phyloP scores from a whole-genome alignment of 2,329 filamentous ascomycete species.

The Trichoderma aggressivum region DNA sequence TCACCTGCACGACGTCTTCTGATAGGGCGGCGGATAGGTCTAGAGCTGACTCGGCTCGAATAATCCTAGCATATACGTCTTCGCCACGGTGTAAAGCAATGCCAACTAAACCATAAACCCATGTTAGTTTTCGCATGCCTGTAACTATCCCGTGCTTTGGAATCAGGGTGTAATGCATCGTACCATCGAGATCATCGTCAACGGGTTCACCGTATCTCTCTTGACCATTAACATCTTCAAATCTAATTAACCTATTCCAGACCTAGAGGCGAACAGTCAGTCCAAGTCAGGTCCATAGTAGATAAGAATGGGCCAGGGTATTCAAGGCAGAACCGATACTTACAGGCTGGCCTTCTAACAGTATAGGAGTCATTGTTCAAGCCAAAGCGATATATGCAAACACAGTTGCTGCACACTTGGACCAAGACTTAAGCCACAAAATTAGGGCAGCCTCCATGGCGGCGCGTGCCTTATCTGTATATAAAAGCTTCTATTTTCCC shows the following conservation, averaged over 20 bases:
- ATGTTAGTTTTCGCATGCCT: not conserved
- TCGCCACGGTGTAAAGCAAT: constrained; percentile 11
- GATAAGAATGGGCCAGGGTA: not conserved
- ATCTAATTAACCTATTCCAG: constrained; percentile 9
- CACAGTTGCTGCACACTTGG: not conserved
- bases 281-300: not conserved
- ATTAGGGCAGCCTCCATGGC: not conserved
- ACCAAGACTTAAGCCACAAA: not conserved
- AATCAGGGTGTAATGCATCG: not conserved
- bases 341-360: not conserved
- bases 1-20: not conserved
- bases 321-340: not conserved
- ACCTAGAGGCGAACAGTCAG: not conserved
- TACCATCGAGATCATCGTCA: constrained; percentile 4
- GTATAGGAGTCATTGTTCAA: constrained; percentile 3
- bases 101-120: not conserved
- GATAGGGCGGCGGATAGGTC: constrained; percentile 4
- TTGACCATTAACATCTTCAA: not conserved
- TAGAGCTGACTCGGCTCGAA: constrained; percentile 1
- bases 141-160: not conserved
- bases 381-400: not conserved
- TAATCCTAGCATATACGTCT: constrained; percentile 6
- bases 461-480: constrained; percentile 7
- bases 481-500: not conserved
- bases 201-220: constrained; percentile 6